Conservation (phyloP, 179 eudicot genomes). For the Vitellaria paradoxa region DNA sequence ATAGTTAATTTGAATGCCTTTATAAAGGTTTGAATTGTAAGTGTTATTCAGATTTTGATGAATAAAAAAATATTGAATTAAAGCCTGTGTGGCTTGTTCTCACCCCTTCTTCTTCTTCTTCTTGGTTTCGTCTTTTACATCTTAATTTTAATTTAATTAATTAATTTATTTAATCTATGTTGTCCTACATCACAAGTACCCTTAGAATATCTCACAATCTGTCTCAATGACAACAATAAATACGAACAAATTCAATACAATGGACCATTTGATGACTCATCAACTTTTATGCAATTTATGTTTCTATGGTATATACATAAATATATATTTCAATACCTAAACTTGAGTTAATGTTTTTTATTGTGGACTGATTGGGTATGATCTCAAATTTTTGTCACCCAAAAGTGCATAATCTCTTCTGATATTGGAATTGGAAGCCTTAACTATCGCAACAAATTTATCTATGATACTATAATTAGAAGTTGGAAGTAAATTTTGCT, state of each 20-base stretch:
- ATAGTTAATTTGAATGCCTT: too few species aligned
- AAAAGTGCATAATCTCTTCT: background rate
- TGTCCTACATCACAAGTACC: too few species aligned
- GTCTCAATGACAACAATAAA: too few species aligned
- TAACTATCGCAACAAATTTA: background rate
- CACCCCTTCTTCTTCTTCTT: too few species aligned
- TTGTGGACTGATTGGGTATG: background rate
- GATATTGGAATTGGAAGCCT: background rate
- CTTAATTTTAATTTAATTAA: background rate
- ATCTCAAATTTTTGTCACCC: background rate
- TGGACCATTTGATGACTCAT: too few species aligned
- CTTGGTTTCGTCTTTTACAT: too few species aligned
- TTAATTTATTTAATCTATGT: background rate
- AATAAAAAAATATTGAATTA: too few species aligned
- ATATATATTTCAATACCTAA: background rate
- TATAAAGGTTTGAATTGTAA: too few species aligned
- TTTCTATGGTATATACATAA: background rate
- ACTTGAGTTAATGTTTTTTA: background rate
- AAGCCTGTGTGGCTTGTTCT: too few species aligned
- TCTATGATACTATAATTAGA: background rate
- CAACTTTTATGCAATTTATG: background rate
- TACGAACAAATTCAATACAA: too few species aligned
- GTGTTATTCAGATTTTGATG: too few species aligned
- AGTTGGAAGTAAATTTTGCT: background rate
- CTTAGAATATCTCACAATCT: too few species aligned